Evolutionary conservation across 805 yeast genomes (phyloP).

Genomic region (Lipomyces spencermartinsiae): DNA sequence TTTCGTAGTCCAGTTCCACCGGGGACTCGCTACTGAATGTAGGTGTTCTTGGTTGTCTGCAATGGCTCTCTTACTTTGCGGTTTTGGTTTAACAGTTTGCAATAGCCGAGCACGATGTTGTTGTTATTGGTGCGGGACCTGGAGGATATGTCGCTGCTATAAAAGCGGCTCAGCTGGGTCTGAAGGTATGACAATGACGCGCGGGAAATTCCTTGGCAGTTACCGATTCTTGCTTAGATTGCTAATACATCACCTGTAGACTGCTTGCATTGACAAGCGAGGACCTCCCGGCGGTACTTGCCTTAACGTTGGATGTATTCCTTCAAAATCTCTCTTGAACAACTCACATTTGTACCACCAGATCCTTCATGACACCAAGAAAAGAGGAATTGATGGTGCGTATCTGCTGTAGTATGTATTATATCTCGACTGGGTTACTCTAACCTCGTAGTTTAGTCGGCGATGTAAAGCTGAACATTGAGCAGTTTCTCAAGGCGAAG

Average conservation of each 20-base stretch:
- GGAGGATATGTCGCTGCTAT: constrained; percentile 99
- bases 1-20: constrained; percentile 19
- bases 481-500: constrained; percentile 86
- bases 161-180: constrained; percentile 96
- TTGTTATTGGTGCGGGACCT: constrained; percentile 98
- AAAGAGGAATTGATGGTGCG: constrained; percentile 85
- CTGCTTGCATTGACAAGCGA: constrained; percentile 97
- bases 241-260: constrained; percentile 44
- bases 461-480: constrained; percentile 77
- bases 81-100: neutral
- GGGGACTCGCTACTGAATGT: constrained; percentile 37
- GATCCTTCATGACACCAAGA: constrained; percentile 79
- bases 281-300: constrained; percentile 98
- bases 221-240: neutral
- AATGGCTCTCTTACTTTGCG: neutral
- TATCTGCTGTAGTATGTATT: neutral
- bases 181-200: constrained; percentile 49
- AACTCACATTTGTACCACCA: constrained; percentile 93
- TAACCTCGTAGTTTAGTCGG: constrained; percentile 42
- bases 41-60: constrained; percentile 1
- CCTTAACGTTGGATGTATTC: constrained; percentile 98
- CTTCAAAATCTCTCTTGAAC: constrained; percentile 93
- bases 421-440: neutral
- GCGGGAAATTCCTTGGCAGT: neutral
- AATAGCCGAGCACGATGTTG: constrained; percentile 74